Evolutionary conservation across 1,284 basidiomycete species (phyloP), one percentile per base, ranked within the genome.

Genomic region (Cryptococcus sp.): DNA sequence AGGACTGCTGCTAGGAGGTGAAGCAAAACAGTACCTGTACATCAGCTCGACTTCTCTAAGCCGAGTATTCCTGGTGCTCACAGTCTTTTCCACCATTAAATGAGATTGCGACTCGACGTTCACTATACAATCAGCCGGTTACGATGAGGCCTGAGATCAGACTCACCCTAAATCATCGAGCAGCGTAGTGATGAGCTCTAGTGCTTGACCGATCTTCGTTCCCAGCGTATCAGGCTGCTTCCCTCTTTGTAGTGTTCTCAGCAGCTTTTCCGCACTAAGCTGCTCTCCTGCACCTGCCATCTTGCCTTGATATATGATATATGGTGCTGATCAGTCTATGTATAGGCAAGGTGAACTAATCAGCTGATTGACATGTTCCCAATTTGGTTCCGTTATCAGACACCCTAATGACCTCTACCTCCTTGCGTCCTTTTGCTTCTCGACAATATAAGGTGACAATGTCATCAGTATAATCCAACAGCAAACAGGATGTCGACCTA

Each of bases 31-130:
- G 93, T 98, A 71, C 92, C 91, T 93, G 67, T 28, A 18, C 2
- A 39, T 32, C 18, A 32, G 37, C 46, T 21, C 7, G 0, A 19
- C 14, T 16, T 14, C 7, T 39, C 4, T 39, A 19, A 7, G 4
- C 7, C 16, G n/a, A n/a, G n/a, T 21, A 16, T 46, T 25, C 53
- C 21, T 16, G 23, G n/a, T 0, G 78, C 88, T 64, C 63, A 92
- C 92, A 98, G 69, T 98, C 94, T 73, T 98, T 98, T 42, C 94
- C 94, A 13, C 94, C 94, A 63, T 98, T 98, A 78, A 97, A 98
- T 72, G 91, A 96, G 48, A 98, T 79, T 4, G 88, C 86, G 14
- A 91, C 76, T 48, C 79, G 78, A 39, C 85, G 80, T 66, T 82
- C 80, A 34, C 88, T 84, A 57, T 3, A 37, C 21, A n/a, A n/a